These are phyloP conservation scores for Jacaranda mimosifolia DNA, from an alignment of 257 asterid genomes.

Conservation along the genomic window DNA sequence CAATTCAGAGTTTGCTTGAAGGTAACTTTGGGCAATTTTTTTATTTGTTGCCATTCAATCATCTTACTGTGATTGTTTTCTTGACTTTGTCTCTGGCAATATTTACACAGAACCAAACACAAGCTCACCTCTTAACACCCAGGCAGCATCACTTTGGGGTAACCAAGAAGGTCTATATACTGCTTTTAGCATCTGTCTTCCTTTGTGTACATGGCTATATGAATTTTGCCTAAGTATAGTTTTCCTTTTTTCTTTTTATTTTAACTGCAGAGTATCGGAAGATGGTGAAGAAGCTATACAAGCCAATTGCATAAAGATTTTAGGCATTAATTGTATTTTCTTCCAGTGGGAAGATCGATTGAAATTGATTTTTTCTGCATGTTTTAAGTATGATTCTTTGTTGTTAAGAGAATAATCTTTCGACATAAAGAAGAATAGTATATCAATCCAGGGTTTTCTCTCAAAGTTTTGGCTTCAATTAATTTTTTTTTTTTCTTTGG, in stretches of 20 bases:
- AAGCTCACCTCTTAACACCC: constrained; percentile 89
- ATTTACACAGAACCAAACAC: constrained; percentile 73
- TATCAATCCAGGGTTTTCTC: too few species aligned
- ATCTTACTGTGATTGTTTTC: neutral
- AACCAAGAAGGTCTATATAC: constrained; percentile 71
- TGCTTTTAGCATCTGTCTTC: neutral
- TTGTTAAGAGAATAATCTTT: neutral
- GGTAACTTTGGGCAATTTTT: constrained; percentile 49
- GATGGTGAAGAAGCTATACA: constrained; percentile 66
- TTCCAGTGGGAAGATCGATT: constrained; percentile 14
- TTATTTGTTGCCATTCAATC: neutral
- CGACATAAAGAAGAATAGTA: neutral
- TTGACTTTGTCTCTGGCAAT: neutral
- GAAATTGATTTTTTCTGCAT: constrained; percentile 4
- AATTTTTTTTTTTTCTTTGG: too few species aligned
- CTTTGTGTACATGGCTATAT: neutral
- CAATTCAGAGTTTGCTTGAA: constrained; percentile 94
- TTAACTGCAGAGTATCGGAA: constrained; percentile 60
- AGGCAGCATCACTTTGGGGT: constrained; percentile 89
- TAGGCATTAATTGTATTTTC: constrained; percentile 17
- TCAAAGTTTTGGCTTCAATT: too few species aligned
- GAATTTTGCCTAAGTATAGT: neutral
- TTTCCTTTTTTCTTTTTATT: neutral
- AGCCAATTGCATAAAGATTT: constrained; percentile 48
- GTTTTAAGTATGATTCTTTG: constrained; percentile 6